These are phyloP conservation scores for Elsinoe batatas DNA, from an alignment of 2,329 filamentous ascomycete species.

Conservation along the genomic window DNA sequence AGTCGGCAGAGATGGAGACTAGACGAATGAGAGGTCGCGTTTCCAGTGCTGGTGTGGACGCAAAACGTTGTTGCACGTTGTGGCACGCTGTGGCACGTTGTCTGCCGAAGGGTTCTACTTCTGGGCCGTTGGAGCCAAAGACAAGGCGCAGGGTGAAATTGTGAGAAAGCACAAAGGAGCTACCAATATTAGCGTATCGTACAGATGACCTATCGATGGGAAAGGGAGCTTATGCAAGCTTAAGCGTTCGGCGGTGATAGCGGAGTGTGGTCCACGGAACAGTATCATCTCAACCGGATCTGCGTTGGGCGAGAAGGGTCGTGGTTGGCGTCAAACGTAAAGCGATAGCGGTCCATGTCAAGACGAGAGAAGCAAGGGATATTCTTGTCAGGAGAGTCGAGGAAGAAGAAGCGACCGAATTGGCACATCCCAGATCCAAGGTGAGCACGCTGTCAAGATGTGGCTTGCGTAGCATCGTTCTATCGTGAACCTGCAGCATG, in stretches of 20 bases:
- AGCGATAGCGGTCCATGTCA: neutral
- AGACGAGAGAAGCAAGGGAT: neutral
- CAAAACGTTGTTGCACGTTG: constrained; percentile 5
- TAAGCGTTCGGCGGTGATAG: neutral
- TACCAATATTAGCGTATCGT: constrained; percentile 7
- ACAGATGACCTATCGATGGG: neutral
- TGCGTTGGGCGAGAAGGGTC: neutral
- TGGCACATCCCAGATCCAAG: neutral
- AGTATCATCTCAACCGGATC: neutral
- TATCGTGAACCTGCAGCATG: neutral
- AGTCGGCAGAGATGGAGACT: neutral
- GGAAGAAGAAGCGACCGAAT: constrained; percentile 5
- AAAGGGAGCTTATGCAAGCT: constrained; percentile 10
- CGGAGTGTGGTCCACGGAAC: neutral
- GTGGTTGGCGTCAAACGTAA: neutral
- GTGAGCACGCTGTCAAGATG: neutral
- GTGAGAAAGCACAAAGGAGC: neutral
- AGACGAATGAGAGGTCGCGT: constrained; percentile 1
- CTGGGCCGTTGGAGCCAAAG: constrained; percentile 9
- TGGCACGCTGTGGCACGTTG: constrained; percentile 10
- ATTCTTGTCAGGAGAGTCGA: neutral
- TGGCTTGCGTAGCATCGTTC: constrained; percentile 4
- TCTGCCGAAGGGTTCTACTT: constrained; percentile 2
- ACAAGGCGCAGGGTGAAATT: neutral
- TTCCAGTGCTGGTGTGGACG: constrained; percentile 1